Base-by-base conservation (phyloP, 768 basidiomycete species). In the Tubosaeta sp. region DNA sequence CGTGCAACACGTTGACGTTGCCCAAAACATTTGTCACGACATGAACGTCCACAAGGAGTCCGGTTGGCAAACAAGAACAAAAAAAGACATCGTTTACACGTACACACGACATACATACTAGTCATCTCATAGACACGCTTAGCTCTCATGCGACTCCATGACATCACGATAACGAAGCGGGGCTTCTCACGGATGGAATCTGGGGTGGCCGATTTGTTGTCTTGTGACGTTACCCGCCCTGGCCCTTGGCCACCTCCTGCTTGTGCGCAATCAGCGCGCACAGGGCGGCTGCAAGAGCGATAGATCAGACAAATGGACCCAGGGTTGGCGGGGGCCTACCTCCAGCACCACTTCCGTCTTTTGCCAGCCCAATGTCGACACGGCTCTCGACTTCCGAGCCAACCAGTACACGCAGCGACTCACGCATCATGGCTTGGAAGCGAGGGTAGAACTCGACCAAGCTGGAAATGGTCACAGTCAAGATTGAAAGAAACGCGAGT, bases 281-380 rank as follows among this genome's bases (percentile, higher is more conserved):
- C 35, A 96, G 75, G 36, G 93, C 93, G 65, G 93, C 93, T 94
- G 54, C 25, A 18, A 24, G 44, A 41, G 45, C 12, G 46, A 58
- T 36, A 3, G 51, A 41, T 52, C 35, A 54, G 40, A 42, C 16
- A 14, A 51, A 22, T 32, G 5, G 39, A 8, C 40, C 34, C 3
- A 6, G 18, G 5, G 19, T 34, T 41, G 41, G 18, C 6, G 21
- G 5, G 35, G 13, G 18, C 16, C 16, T 68, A 96, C 94, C 95
- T 64, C 96, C 96, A 36, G 94, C 93, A 32, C 95, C 96, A 62
- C 91, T 94, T 12, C 96, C 96, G 59, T 99, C 96, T 69, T 96
- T 98, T 4, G 96, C 96, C 65, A 98, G 66, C 32, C 92, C 95
- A 60, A 98, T 89, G 44, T 86, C 78, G 1, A 96, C 83, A 27